phyloP scores from a whole-genome alignment of 2,329 filamentous ascomycete genomes.

The Beauveria pseudobassiana region DNA sequence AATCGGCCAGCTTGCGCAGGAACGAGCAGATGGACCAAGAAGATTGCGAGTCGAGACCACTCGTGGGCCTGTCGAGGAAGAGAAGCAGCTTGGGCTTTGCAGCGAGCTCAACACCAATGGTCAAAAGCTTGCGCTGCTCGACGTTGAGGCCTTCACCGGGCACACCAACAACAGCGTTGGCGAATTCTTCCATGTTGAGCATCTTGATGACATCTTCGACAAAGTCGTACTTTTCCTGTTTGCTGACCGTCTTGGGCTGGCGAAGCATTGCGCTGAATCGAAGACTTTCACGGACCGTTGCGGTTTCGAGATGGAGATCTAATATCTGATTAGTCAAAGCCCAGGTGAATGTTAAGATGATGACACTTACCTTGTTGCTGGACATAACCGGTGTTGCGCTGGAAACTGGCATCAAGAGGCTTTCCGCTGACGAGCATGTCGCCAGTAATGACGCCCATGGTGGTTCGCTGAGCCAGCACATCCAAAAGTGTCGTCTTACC shows the following conservation, averaged over 20 bases:
- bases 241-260: conserved; percentile 46
- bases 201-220: conserved; percentile 60
- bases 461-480: conserved; percentile 40
- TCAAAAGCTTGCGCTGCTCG: conserved; percentile 54
- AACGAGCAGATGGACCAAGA: conserved; percentile 58
- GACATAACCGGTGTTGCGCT: conserved; percentile 59
- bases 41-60: conserved; percentile 55
- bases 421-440: conserved; percentile 59
- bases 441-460: conserved; percentile 56
- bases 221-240: conserved; percentile 51
- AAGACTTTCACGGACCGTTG: conserved; percentile 48
- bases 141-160: conserved; percentile 55
- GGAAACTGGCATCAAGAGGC: conserved; percentile 48
- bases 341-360: background rate
- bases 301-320: conserved; percentile 49
- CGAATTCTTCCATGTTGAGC: conserved; percentile 60
- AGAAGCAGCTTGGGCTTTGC: conserved; percentile 51
- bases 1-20: conserved; percentile 51
- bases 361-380: conserved; percentile 49
- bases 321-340: background rate
- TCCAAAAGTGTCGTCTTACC: conserved; percentile 38
- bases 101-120: conserved; percentile 53
- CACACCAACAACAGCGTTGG: conserved; percentile 57
- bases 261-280: conserved; percentile 50
- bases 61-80: conserved; percentile 55